A percentile compares a stretch with the other conserved stretches of the same genome.
Conservation (phyloP, 2,329 filamentous ascomycete species). For the Penicillium italicum region DNA sequence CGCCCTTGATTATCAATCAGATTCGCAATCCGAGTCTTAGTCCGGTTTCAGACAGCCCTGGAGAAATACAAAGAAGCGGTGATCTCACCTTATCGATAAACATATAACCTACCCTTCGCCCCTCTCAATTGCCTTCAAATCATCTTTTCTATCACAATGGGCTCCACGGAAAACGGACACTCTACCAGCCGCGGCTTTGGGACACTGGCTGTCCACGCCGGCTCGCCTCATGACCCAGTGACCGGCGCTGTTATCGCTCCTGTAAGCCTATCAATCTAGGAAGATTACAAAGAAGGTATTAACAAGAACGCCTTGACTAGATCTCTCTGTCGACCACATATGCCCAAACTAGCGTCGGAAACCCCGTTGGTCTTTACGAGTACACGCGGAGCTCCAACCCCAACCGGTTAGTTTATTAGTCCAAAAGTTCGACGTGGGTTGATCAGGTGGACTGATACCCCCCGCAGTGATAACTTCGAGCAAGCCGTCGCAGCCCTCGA, state of each 20-base stretch:
- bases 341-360: constrained; percentile 82
- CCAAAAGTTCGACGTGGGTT: not conserved
- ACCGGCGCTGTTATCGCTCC: constrained; percentile 95
- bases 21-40: constrained; percentile 4
- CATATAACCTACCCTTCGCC: not conserved
- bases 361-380: constrained; percentile 84
- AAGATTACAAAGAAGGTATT: constrained; percentile 7
- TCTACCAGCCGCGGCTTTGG: constrained; percentile 75
- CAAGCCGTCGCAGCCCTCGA: constrained; percentile 85
- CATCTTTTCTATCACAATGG: constrained; percentile 18
- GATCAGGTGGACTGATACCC: constrained; percentile 6
- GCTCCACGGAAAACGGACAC: constrained; percentile 39
- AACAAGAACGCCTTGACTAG: constrained; percentile 34
- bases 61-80: constrained; percentile 2
- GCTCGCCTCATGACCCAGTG: constrained; percentile 80
- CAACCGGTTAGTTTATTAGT: constrained; percentile 58
- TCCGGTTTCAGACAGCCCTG: not conserved
- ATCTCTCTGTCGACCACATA: constrained; percentile 97
- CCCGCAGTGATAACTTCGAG: constrained; percentile 78
- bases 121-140: constrained; percentile 3
- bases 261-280: constrained; percentile 38
- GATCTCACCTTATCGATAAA: constrained; percentile 7
- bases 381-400: constrained; percentile 93
- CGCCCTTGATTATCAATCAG: constrained; percentile 10
- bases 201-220: constrained; percentile 91